Conservation (phyloP, 345 rosid genomes). For the Atalantia buxifolia region DNA sequence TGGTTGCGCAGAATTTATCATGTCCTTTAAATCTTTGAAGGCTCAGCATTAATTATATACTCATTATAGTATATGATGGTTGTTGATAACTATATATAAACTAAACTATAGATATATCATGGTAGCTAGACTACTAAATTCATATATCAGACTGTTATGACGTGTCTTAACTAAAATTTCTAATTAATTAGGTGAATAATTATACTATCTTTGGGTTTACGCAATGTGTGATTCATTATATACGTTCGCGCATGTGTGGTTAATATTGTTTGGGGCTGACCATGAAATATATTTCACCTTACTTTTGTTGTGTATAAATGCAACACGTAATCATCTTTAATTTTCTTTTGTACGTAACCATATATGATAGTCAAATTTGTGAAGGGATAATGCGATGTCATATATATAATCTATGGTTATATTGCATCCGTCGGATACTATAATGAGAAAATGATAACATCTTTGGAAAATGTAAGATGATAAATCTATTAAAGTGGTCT, state of each 20-base stretch:
- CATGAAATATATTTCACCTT: not conserved
- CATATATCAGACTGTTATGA: not conserved
- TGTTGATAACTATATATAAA: too few relatives aligned
- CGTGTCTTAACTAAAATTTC: not conserved
- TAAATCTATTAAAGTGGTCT: not conserved
- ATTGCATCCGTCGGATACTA: not conserved
- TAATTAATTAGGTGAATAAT: not conserved
- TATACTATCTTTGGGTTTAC: not conserved
- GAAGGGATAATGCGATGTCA: not conserved
- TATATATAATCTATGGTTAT: not conserved
- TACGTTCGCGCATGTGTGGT: not conserved
- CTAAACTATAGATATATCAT: not conserved
- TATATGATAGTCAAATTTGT: not conserved
- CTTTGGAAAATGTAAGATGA: not conserved
- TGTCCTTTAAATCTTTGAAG: not conserved
- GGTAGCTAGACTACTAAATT: not conserved
- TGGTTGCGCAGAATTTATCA: too few relatives aligned
- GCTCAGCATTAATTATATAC: not conserved
- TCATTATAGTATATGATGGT: not conserved
- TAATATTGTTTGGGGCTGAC: not conserved
- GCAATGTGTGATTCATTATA: not conserved
- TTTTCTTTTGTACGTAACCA: not conserved
- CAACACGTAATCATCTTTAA: not conserved
- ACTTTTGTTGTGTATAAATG: not conserved
- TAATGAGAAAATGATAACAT: not conserved